Conservation (phyloP, 345 rosid species). For the Balakata baccata region DNA sequence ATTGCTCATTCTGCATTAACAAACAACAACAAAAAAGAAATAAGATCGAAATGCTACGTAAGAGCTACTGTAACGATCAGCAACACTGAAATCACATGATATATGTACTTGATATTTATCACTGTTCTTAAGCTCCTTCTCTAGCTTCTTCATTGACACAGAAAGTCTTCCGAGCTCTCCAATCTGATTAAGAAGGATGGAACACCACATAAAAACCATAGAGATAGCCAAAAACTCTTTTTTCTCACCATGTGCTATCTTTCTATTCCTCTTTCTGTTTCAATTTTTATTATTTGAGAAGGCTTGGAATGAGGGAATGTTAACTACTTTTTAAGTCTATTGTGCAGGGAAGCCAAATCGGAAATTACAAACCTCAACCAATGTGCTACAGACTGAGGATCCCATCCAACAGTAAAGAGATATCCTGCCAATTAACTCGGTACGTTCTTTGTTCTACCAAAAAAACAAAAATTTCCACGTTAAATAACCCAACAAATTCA, state of each 20-base stretch:
- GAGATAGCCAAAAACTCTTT: background rate
- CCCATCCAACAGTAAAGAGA: conserved; percentile 94
- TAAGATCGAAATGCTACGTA: background rate
- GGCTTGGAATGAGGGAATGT: no score
- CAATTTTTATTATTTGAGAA: no score
- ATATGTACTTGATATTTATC: conserved; percentile 59
- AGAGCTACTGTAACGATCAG: background rate
- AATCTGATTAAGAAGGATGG: conserved; percentile 39
- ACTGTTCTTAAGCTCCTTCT: conserved; percentile 61
- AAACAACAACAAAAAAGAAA: background rate
- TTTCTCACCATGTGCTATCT: background rate
- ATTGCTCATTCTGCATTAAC: conserved; percentile 59
- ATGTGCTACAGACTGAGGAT: conserved; percentile 66
- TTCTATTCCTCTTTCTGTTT: background rate
- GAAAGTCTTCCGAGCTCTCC: conserved; percentile 90
- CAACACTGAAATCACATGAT: background rate
- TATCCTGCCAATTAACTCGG: conserved; percentile 73
- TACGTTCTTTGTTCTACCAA: conserved; percentile 72
- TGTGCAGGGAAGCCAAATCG: background rate
- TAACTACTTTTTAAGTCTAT: no score
- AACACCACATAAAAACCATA: background rate
- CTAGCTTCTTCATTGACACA: conserved; percentile 70
- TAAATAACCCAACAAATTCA: conserved; percentile 10
- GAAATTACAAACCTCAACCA: conserved; percentile 69
- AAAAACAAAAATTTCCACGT: background rate